Percentiles rank a stretch among this genome's conserved stretches.
phyloP scores from a whole-genome alignment of 2,329 filamentous ascomycete species.

The Hymenoscyphus albidus region DNA sequence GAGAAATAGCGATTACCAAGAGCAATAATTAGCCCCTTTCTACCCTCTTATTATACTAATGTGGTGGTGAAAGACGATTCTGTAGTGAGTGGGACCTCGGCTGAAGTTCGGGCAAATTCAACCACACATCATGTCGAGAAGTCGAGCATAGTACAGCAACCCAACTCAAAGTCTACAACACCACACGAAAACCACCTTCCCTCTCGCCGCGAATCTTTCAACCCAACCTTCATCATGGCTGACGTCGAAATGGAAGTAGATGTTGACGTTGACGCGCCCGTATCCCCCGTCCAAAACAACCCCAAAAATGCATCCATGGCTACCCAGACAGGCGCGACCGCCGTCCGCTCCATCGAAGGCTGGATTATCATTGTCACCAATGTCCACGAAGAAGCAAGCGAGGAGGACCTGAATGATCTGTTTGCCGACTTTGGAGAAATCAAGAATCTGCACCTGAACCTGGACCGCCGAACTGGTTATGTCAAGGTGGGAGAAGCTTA shows the following conservation, averaged over 20 bases:
- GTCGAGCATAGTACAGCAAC: not conserved
- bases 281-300: slow-evolving; percentile 46
- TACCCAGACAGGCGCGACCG: slow-evolving; percentile 69
- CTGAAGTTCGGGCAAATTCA: too few relatives aligned
- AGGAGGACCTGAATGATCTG: slow-evolving; percentile 76
- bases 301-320: slow-evolving; percentile 62
- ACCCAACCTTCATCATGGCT: slow-evolving; percentile 37
- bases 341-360: slow-evolving; percentile 81
- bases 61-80: too few relatives aligned
- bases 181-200: not conserved
- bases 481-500: slow-evolving; percentile 62
- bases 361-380: slow-evolving; percentile 88
- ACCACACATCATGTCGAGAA: too few relatives aligned
- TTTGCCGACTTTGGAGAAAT: slow-evolving; percentile 84
- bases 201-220: not conserved
- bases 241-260: slow-evolving; percentile 42
- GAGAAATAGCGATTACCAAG: too few relatives aligned
- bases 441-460: slow-evolving; percentile 80
- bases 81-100: too few relatives aligned
- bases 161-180: not conserved
- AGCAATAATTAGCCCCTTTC: too few relatives aligned
- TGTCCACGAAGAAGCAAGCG: slow-evolving; percentile 81
- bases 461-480: slow-evolving; percentile 78
- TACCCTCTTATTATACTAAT: too few relatives aligned
- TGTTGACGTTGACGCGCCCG: slow-evolving; percentile 37